Evolutionary conservation across 2,329 filamentous ascomycete species (phyloP).

Genomic region (Colletotrichum echinochloae): DNA sequence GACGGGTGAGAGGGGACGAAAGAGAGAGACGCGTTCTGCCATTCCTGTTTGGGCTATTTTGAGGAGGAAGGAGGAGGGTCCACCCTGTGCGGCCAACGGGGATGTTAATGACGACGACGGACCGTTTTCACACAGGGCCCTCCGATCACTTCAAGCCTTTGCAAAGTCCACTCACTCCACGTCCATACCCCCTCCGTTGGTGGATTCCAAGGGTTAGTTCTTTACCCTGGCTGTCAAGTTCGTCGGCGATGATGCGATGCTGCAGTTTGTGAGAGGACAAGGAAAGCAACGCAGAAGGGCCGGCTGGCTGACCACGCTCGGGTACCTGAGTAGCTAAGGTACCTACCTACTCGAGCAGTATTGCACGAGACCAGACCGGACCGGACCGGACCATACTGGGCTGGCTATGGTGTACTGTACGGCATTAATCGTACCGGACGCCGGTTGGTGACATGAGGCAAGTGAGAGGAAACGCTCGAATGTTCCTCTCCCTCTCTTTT

Average conservation of each 20-base stretch:
- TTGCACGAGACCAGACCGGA: not conserved
- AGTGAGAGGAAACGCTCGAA: constrained; percentile 2
- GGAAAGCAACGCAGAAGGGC: too few species aligned
- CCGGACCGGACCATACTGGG: not conserved
- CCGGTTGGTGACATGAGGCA: not conserved
- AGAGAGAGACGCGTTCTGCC: constrained; percentile 26
- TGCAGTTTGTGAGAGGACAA: not conserved
- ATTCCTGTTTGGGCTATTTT: constrained; percentile 16
- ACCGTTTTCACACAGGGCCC: constrained; percentile 6
- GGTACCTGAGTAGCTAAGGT: too few species aligned
- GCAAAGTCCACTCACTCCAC: too few species aligned
- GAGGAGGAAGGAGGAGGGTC: not conserved
- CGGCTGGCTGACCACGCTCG: too few species aligned
- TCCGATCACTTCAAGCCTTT: not conserved
- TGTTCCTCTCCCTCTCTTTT: not conserved
- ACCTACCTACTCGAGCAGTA: not conserved
- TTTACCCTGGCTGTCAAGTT: not conserved
- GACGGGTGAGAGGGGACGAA: constrained; percentile 17
- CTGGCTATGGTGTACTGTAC: too few species aligned
- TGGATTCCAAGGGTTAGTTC: not conserved
- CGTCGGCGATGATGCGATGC: not conserved
- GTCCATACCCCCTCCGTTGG: not conserved
- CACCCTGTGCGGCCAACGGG: constrained; percentile 20
- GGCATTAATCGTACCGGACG: too few species aligned
- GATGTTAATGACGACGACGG: not conserved